phyloP scores from a whole-genome alignment of 176 grass and related monocot species.

The Phyllostachys edulis region DNA sequence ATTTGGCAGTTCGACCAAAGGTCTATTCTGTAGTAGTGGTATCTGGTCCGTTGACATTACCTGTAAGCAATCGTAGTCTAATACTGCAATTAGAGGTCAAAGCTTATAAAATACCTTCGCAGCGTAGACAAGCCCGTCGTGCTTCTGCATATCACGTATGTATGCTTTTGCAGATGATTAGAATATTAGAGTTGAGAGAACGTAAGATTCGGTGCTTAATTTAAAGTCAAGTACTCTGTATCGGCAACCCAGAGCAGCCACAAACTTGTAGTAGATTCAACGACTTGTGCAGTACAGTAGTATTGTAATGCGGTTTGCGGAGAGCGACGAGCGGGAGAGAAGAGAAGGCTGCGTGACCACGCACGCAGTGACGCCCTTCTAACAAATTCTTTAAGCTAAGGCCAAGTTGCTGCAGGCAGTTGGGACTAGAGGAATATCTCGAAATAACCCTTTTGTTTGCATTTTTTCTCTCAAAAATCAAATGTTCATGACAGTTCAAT shows the following conservation, averaged over 20 bases:
- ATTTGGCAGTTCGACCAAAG: no score
- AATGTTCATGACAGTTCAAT: background rate
- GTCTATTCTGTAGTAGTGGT: no score
- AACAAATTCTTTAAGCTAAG: background rate
- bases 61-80: background rate
- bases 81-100: slow-evolving; percentile 8
- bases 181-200: background rate
- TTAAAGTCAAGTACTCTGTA: background rate
- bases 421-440: background rate
- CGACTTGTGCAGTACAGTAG: background rate
- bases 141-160: background rate
- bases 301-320: slow-evolving; percentile 16
- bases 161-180: background rate
- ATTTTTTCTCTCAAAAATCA: background rate
- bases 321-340: background rate
- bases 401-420: slow-evolving; percentile 22
- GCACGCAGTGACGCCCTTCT: slow-evolving; percentile 33
- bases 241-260: background rate
- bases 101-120: background rate
- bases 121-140: background rate
- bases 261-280: background rate
- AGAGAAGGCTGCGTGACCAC: background rate
- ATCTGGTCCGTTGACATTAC: slow-evolving; percentile 28
- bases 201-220: slow-evolving; percentile 18
- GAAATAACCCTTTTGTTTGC: background rate